phyloP scores from a whole-genome alignment of 768 basidiomycete genomes.

The Pulveroboletus sp. region DNA sequence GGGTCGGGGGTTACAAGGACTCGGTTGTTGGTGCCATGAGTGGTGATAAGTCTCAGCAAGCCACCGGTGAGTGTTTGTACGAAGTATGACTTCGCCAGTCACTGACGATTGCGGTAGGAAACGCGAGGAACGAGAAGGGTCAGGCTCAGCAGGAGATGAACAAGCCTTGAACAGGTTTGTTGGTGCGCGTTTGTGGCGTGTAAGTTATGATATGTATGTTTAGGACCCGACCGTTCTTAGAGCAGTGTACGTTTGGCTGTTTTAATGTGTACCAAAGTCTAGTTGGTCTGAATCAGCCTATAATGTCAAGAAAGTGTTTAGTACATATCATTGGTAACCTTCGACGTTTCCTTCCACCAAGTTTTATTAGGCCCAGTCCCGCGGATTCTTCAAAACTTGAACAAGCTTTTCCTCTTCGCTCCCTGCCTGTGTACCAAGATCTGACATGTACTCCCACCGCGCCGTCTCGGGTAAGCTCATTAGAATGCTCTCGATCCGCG shows the following conservation, averaged over 20 bases:
- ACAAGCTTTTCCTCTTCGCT: conserved; percentile 68
- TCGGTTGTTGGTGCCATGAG: conserved; percentile 51
- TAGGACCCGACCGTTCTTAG: not conserved
- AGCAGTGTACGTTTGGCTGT: not conserved
- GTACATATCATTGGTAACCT: too few species aligned
- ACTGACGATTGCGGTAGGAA: conserved; percentile 36
- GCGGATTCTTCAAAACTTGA: conserved; percentile 58
- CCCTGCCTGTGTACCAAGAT: conserved; percentile 59
- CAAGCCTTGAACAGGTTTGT: conserved; percentile 26
- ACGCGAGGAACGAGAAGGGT: conserved; percentile 53
- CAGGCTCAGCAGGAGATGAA: conserved; percentile 52
- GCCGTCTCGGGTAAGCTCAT: conserved; percentile 89
- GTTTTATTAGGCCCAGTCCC: conserved; percentile 51
- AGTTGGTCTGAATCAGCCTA: not conserved
- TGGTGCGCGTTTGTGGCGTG: too few species aligned
- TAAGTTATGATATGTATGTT: not conserved
- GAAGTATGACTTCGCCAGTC: accelerated
- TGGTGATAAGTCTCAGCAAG: conserved; percentile 54
- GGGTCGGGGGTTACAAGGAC: conserved; percentile 49
- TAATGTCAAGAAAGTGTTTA: too few species aligned
- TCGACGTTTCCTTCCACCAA: too few species aligned
- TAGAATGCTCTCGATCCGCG: conserved; percentile 84
- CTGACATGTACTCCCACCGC: conserved; percentile 87
- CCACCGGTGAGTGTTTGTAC: conserved; percentile 34
- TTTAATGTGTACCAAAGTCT: not conserved